Conservation (phyloP, 371 early-diverging fungal genomes). For the Syncephalastrum monosporum region DNA sequence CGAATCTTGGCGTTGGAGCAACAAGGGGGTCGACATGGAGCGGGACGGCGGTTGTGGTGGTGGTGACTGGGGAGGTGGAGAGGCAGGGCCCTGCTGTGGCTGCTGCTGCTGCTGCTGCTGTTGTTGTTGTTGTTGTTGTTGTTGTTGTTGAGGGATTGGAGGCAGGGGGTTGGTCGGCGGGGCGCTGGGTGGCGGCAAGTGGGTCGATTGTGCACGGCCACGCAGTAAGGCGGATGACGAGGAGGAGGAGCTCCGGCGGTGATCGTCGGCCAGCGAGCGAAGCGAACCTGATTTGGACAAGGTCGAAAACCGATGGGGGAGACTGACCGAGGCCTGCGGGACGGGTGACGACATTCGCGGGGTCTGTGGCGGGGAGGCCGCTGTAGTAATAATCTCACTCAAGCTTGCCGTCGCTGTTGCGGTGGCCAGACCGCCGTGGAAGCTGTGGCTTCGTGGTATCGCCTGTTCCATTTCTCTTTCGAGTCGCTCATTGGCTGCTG, state of each 20-base stretch:
- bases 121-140: not conserved
- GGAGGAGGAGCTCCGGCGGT: slow-evolving; percentile 5
- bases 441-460: slow-evolving; percentile 29
- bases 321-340: slow-evolving; percentile 20
- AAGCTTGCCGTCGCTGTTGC: not conserved
- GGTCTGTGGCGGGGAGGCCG: slow-evolving; percentile 41
- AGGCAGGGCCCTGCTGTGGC: not conserved
- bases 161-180: slow-evolving; percentile 51
- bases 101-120: not conserved
- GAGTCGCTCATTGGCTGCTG: slow-evolving; percentile 48
- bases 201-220: slow-evolving; percentile 12
- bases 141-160: slow-evolving; percentile 30
- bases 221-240: slow-evolving; percentile 7
- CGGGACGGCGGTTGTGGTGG: slow-evolving; percentile 8
- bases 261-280: slow-evolving; percentile 18
- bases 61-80: not conserved
- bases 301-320: slow-evolving; percentile 11
- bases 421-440: not conserved
- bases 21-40: slow-evolving; percentile 12
- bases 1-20: slow-evolving; percentile 11
- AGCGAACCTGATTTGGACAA: slow-evolving; percentile 35
- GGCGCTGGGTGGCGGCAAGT: slow-evolving; percentile 41
- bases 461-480: slow-evolving; percentile 51
- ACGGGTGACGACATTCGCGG: slow-evolving; percentile 34
- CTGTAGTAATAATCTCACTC: not conserved